Evolutionary conservation across 345 rosid genomes (phyloP), one percentile per base, ranked within the genome.

Genomic region (Hibiscus trionum): DNA sequence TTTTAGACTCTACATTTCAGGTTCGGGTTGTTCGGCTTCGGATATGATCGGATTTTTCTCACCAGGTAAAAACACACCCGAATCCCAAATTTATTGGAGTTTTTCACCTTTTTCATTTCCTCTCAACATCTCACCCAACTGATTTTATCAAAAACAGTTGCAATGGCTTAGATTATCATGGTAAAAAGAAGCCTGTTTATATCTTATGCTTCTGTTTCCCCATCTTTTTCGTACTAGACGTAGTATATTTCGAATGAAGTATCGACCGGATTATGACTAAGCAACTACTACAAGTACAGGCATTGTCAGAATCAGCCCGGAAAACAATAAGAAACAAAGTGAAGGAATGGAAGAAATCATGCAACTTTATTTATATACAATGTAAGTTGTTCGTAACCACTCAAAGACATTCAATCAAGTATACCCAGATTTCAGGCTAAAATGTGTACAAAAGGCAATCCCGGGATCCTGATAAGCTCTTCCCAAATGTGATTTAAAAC

Each of bases 361-460:
- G 80, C 86, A 80, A 77, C 83, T 80, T 86, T 80, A 86, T 84
- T 80, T 79, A 79, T 72, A 63, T 62, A 79, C 75, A 79, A 76
- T 81, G 77, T 80, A 70, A 79, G 82, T 72, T 60, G 81, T 50
- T 50, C 15, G 2, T 77, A 73, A 77, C 69, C 77, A 77, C 81
- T 80, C 77, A 73, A 77, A 73, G 79, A 82, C 79, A 75, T 77
- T 78, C 77, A 73, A 80, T 76, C 77, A 76, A 73, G 77, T 77
- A 80, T 73, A 78, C 79, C 81, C 82, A 58, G 64, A 84, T 76
- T 80, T 70, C 61, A 82, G 77, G 83, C 72, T 79, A 79, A 47
- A 63, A 76, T 82, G 81, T 82, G 81, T 84, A 84, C 90, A 86
- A 79, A 66, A 74, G 73, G 71, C 69, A 79, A 73, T 74, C 82